These are phyloP conservation scores for Trametes villosa DNA, from an alignment of 768 basidiomycete genomes.

Conservation along the genomic window DNA sequence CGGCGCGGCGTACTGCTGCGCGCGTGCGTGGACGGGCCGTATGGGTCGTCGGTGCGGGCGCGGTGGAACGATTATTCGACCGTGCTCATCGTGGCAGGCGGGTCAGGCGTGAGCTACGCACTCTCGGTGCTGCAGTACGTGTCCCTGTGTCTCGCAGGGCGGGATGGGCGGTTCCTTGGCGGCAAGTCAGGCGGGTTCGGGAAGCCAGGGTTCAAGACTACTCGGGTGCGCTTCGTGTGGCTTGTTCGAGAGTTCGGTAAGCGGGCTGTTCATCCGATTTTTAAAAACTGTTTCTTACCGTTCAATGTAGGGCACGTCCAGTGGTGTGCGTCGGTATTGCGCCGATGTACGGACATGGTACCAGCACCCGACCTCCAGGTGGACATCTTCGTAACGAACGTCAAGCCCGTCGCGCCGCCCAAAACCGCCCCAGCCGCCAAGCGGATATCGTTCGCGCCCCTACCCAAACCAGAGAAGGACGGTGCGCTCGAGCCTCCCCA, in stretches of 20 bases:
- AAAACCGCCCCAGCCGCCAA: background rate
- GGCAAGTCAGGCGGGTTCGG: conserved; percentile 51
- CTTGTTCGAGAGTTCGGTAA: conserved; percentile 74
- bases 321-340: conserved; percentile 72
- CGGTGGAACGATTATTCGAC: conserved; percentile 63
- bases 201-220: conserved; percentile 44
- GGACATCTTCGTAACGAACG: conserved; percentile 76
- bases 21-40: conserved; percentile 68
- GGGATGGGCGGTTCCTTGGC: conserved; percentile 54
- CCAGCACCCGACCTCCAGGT: conserved; percentile 55
- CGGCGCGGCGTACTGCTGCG: conserved; percentile 54
- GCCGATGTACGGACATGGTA: conserved; percentile 63
- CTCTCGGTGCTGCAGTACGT: conserved; percentile 67
- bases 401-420: conserved; percentile 33
- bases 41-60: conserved; percentile 64
- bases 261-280: conserved; percentile 33
- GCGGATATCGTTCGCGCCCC: conserved; percentile 6
- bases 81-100: conserved; percentile 68
- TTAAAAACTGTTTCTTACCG: background rate
- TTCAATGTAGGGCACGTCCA: conserved; percentile 63
- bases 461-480: conserved; percentile 26
- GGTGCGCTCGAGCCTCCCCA: conserved; percentile 39
- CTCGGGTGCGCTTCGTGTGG: conserved; percentile 76
- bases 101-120: conserved; percentile 78
- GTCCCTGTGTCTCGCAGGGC: conserved; percentile 58